Evolutionary conservation across 805 yeast genomes (phyloP), one percentile per base, ranked within the genome.

Genomic region (Myxozyma melibiosi): DNA sequence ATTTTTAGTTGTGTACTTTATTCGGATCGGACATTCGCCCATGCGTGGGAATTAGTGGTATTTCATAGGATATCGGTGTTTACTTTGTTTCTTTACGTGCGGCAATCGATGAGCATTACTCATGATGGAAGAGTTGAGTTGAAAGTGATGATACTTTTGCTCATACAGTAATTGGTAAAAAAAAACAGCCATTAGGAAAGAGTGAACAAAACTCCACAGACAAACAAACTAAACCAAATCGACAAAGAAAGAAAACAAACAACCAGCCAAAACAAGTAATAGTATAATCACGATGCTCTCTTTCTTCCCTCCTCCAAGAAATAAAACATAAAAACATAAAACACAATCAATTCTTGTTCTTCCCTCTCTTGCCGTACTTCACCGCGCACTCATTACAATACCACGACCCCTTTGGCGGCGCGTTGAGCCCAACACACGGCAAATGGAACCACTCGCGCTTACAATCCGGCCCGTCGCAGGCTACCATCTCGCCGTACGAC

Each of bases 401-500:
- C 88, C 88, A 66, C 22, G 65, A 66, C 9, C 68, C 68, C 27
- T 65, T 66, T 78, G 96, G 96, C 6, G 90, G 80, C 44, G 88
- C 87, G 51, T 82, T 84, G 65, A 88, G 78, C 1, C 95, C 95
- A 41, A 86, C 88, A 72, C 96, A 88, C n/a, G 95, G 94, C 63
- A 89, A 76, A 75, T 88, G 96, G 72, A 89, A 88, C 96, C 96
- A 88, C 71, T 88, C 96, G 54, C 88, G 77, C 70, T 84, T 83
- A 75, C 96, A 89, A 52, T 84, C 83, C 34, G 88, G 91, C 11
- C 97, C 97, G 68, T 94, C 99, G 74, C 99, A 94, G 1, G 96
- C 99, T 58, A 94, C 97, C 99, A 94, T 94, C 68, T 94, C 98
- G 18, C 99, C 99, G 70, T 88, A 94, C 3, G 97, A 92, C 0